Evolutionary conservation across 805 yeast species (phyloP).

Genomic region (Alloascoidea hylecoeti): DNA sequence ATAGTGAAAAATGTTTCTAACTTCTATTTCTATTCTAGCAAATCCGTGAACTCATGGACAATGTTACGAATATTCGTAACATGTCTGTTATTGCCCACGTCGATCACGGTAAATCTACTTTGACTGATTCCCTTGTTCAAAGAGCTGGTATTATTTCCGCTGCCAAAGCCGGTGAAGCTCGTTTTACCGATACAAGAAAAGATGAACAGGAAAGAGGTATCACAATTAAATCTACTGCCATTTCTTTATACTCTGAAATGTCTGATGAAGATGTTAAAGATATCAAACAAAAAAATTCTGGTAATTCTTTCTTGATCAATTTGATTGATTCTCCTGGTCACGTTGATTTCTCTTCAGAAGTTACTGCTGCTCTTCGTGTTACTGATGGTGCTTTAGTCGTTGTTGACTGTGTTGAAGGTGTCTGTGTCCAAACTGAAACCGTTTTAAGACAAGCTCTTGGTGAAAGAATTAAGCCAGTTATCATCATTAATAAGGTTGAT

Average conservation of each 20-base stretch:
- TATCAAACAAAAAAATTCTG: constrained; percentile 64
- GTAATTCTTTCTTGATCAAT: constrained; percentile 88
- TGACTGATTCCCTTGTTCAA: constrained; percentile 84
- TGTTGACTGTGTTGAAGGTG: constrained; percentile 90
- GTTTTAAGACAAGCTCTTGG: constrained; percentile 84
- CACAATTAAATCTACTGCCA: constrained; percentile 94
- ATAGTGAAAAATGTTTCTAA: neutral
- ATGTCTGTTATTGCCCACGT: constrained; percentile 94
- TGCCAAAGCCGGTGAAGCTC: constrained; percentile 91
- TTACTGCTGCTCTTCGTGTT: constrained; percentile 86
- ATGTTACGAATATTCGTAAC: constrained; percentile 94
- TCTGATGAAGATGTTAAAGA: constrained; percentile 52
- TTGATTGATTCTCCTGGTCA: constrained; percentile 93
- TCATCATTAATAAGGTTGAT: constrained; percentile 81
- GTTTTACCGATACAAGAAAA: constrained; percentile 89
- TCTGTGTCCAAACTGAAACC: constrained; percentile 89
- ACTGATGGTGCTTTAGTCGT: constrained; percentile 91
- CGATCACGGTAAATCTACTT: constrained; percentile 48
- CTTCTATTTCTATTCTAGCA: constrained; percentile 29
- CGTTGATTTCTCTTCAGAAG: constrained; percentile 92
- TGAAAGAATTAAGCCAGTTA: constrained; percentile 89
- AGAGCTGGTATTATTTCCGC: constrained; percentile 89
- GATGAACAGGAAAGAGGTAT: constrained; percentile 93
- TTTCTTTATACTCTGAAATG: constrained; percentile 87
- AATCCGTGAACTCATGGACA: constrained; percentile 99